These are phyloP conservation scores for Senecio squalidus DNA, from an alignment of 140 eudicot genomes.

Conservation along the genomic window DNA sequence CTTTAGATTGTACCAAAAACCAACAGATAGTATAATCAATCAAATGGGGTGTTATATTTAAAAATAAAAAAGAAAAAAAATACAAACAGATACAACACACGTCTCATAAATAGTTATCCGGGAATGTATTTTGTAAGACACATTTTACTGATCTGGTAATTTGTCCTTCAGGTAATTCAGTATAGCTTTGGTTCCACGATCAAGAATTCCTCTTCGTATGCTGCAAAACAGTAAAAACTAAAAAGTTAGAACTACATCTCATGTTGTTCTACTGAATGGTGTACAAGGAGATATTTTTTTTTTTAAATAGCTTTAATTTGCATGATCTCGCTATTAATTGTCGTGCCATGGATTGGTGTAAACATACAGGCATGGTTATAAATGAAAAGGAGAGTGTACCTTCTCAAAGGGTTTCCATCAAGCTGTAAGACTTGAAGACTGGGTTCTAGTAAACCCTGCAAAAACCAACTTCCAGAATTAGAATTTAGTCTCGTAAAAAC, in stretches of 20 bases:
- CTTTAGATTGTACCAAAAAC: background rate
- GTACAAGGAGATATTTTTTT: too few species aligned
- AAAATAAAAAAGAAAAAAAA: background rate
- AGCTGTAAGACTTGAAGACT: constrained; percentile 77
- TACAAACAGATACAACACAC: constrained; percentile 24
- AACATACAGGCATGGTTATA: background rate
- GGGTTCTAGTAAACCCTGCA: constrained; percentile 91
- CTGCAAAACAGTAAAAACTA: constrained; percentile 30
- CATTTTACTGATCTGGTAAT: constrained; percentile 37
- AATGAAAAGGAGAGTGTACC: constrained; percentile 36
- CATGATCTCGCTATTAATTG: background rate
- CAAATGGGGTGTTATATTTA: too few species aligned
- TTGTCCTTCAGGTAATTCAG: constrained; percentile 68
- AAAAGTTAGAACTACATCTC: background rate
- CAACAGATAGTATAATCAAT: background rate
- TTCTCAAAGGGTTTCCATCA: constrained; percentile 93
- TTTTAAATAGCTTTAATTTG: constrained; percentile 5
- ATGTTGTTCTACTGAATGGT: background rate
- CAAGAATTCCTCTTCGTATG: constrained; percentile 88
- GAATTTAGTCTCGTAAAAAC: background rate
- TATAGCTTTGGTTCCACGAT: constrained; percentile 84
- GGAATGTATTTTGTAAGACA: background rate
- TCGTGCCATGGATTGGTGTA: background rate
- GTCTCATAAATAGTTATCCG: background rate
- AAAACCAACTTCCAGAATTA: constrained; percentile 22